phyloP scores from a whole-genome alignment of 148 eudicot genomes.

The Cornus kousa region DNA sequence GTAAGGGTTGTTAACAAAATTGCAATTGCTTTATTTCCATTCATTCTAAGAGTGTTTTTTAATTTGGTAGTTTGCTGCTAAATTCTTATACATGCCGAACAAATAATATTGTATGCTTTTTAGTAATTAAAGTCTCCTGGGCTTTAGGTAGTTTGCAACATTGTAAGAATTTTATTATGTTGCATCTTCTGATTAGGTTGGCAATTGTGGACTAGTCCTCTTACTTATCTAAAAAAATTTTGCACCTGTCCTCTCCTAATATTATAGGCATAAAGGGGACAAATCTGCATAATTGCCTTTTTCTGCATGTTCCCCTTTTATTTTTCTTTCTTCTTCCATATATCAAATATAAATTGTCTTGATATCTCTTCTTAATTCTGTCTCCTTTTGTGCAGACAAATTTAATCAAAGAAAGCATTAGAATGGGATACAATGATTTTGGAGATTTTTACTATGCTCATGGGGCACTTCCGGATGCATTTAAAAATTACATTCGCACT shows the following conservation, averaged over 20 bases:
- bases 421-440: slow-evolving; percentile 97
- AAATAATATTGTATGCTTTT: no score
- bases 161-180: background rate
- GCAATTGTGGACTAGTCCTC: background rate
- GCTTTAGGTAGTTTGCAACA: no score
- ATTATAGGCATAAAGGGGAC: background rate
- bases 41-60: no score
- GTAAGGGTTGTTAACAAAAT: no score
- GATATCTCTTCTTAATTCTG: background rate
- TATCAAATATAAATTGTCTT: background rate
- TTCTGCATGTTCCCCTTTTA: background rate
- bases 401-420: slow-evolving; percentile 94
- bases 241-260: background rate
- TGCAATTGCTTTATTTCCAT: no score
- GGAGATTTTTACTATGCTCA: slow-evolving; percentile 87
- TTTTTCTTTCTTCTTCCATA: background rate
- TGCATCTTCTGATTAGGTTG: background rate
- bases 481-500: slow-evolving; percentile 86
- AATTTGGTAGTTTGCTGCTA: no score
- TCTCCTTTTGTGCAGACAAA: slow-evolving; percentile 63
- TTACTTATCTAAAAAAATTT: no score
- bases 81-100: no score
- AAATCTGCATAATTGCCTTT: background rate
- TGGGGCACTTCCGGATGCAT: slow-evolving; percentile 89
- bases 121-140: no score